These are phyloP conservation scores for Serendipita sp. DNA, from an alignment of 768 basidiomycete genomes.

Conservation along the genomic window DNA sequence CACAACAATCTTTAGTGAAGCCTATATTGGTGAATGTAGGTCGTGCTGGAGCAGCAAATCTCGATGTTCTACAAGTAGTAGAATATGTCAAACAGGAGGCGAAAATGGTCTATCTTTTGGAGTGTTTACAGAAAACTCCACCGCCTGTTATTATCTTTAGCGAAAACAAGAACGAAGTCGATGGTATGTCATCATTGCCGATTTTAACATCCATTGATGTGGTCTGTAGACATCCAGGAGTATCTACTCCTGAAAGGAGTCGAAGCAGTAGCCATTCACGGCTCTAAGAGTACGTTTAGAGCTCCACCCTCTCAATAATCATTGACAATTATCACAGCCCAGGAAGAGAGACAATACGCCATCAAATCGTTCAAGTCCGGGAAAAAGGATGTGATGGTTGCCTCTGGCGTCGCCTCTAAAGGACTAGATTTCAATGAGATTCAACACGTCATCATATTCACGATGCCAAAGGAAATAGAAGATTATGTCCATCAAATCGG, in stretches of 20 bases:
- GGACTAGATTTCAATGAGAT: conserved; percentile 98
- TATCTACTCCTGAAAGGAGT: conserved; percentile 93
- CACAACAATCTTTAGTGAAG: conserved; percentile 86
- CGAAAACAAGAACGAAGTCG: conserved; percentile 99
- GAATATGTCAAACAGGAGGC: conserved; percentile 99
- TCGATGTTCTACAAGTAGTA: conserved; percentile 91
- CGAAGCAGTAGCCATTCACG: conserved; percentile 97
- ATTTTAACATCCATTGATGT: neutral
- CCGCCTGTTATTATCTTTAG: conserved; percentile 97
- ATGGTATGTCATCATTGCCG: conserved; percentile 39
- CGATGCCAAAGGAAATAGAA: conserved; percentile 99
- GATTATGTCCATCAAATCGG: conserved; percentile 99
- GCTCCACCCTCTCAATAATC: neutral
- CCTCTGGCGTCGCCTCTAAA: conserved; percentile 93
- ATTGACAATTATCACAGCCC: conserved; percentile 35
- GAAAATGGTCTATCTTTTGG: conserved; percentile 97
- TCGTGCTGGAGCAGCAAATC: conserved; percentile 90
- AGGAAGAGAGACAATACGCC: conserved; percentile 98
- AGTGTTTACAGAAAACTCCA: conserved; percentile 95
- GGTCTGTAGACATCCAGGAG: conserved; percentile 80
- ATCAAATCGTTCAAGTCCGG: conserved; percentile 97
- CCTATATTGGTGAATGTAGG: conserved; percentile 96
- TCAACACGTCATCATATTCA: conserved; percentile 97
- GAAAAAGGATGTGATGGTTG: conserved; percentile 98
- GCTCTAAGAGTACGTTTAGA: conserved; percentile 70